phyloP scores from a whole-genome alignment of 169 alveolate species.

The Hepatocystis sp. region DNA sequence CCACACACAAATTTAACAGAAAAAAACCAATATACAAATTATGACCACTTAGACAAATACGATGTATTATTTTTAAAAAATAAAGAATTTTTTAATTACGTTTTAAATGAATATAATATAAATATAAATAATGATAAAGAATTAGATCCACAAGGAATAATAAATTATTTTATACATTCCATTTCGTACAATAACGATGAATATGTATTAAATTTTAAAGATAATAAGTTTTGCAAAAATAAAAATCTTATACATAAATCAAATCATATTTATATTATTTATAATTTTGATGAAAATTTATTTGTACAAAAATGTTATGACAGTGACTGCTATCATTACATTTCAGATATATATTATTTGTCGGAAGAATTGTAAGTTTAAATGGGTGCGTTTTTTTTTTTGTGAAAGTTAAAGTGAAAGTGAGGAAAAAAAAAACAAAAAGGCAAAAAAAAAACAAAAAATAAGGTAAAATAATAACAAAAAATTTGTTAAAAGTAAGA shows the following conservation, averaged over 20 bases:
- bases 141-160: slow-evolving; percentile 6
- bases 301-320: slow-evolving; percentile 74
- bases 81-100: slow-evolving; percentile 16
- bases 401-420: no score
- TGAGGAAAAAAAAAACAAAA: no score
- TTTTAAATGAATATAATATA: slow-evolving; percentile 49
- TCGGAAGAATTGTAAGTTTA: no score
- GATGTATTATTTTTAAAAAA: slow-evolving; percentile 45
- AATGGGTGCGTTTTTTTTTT: no score
- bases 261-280: slow-evolving; percentile 69
- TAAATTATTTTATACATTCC: slow-evolving; percentile 53
- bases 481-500: no score
- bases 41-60: slow-evolving; percentile 12
- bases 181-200: slow-evolving; percentile 33
- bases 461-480: no score
- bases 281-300: slow-evolving; percentile 31
- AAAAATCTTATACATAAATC: slow-evolving; percentile 60
- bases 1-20: neutral
- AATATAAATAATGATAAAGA: neutral
- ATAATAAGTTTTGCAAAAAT: slow-evolving; percentile 73
- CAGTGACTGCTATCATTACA: slow-evolving; percentile 43
- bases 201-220: slow-evolving; percentile 48
- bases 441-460: no score
- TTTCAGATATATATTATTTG: slow-evolving; percentile 43
- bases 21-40: neutral